Percentiles rank a stretch among this genome's conserved stretches.
Conservation (phyloP, 2,329 filamentous ascomycete species). For the Fusarium pseudograminearum region DNA sequence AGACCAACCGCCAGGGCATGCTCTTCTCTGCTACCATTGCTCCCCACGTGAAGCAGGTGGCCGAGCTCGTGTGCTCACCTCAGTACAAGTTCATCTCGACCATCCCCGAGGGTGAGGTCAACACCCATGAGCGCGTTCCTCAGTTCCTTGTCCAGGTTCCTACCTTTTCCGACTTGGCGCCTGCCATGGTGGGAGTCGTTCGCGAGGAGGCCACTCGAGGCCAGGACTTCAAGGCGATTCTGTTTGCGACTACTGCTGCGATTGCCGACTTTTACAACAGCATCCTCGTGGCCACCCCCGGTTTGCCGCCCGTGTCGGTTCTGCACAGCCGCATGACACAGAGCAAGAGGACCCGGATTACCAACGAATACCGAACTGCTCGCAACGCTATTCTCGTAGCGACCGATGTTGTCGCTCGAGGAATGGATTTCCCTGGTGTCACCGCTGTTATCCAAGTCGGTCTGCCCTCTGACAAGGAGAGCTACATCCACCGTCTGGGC, state of each 20-base stretch:
- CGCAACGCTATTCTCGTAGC: conserved; percentile 69
- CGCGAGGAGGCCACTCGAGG: conserved; percentile 57
- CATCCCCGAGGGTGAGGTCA: conserved; percentile 78
- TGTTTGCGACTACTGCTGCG: conserved; percentile 77
- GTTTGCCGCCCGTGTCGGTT: conserved; percentile 58
- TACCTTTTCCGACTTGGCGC: conserved; percentile 75
- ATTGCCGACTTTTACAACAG: conserved; percentile 64
- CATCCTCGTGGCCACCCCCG: conserved; percentile 56
- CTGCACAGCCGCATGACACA: conserved; percentile 66
- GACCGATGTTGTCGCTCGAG: conserved; percentile 77
- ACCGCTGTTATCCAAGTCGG: conserved; percentile 75
- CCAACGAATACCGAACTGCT: conserved; percentile 72
- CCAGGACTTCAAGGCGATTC: conserved; percentile 81
- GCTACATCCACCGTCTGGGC: conserved; percentile 76
- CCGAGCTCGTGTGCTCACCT: conserved; percentile 74
- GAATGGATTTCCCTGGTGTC: conserved; percentile 79
- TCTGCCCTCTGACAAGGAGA: conserved; percentile 68
- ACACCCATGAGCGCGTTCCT: conserved; percentile 80
- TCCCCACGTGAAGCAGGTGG: conserved; percentile 81
- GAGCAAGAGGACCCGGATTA: conserved; percentile 64
- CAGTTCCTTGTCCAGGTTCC: conserved; percentile 77
- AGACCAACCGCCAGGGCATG: conserved; percentile 76
- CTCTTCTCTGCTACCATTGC: conserved; percentile 89
- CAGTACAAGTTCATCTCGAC: conserved; percentile 86
- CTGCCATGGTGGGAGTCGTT: conserved; percentile 69